Base-by-base conservation (phyloP, 228 moss, liverwort and hornwort genomes). In the Sphagnum fallax region DNA sequence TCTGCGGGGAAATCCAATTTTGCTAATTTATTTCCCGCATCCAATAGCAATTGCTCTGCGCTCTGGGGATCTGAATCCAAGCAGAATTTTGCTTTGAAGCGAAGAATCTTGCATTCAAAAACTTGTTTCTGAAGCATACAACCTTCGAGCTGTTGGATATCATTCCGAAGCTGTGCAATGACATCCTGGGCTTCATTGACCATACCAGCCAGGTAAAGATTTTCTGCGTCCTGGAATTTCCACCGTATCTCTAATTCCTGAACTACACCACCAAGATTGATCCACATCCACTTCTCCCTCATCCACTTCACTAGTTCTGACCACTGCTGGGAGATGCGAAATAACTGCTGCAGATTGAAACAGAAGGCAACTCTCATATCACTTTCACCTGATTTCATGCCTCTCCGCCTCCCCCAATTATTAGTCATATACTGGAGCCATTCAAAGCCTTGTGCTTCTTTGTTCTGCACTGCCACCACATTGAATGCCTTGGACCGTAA, bases 301-400 rank as follows among this genome's bases (percentile, higher is more conserved):
- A 32, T 78, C 77, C 77, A 78, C 8, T 50, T 5, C 52, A 7
- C 62, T 65, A 66, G 63, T 6, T 70, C 18, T 47, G 6, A 51
- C 50, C 16, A 53, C 67, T 71, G 74, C 11, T 78, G 53, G 11
- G 67, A 59, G 52, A 52, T 5, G 13, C 51, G 52, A 16, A 61
- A 64, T 63, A 74, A 60, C 11, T 64, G 65, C 67, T 78, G 69
- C 74, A 74, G 50, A 71, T 74, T 70, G 63, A 51, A 63, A 64
- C 71, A 78, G 2, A 74, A 51, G 8, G 78, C 78, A 64, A 74
- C 74, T 78, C 78, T 62, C 70, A 78, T 78, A 51, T 78, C 77
- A 4, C 77, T 73, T 48, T 77, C 61, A 49, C 73, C 49, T n/a
- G 12, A 2, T 4, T 65, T 73, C 77, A 2, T 55, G 53, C 53